A percentile compares a stretch with the other conserved stretches of the same genome.
These are phyloP conservation scores for Penicillium sp. DNA, from an alignment of 2,329 filamentous ascomycete species.

Conservation along the genomic window DNA sequence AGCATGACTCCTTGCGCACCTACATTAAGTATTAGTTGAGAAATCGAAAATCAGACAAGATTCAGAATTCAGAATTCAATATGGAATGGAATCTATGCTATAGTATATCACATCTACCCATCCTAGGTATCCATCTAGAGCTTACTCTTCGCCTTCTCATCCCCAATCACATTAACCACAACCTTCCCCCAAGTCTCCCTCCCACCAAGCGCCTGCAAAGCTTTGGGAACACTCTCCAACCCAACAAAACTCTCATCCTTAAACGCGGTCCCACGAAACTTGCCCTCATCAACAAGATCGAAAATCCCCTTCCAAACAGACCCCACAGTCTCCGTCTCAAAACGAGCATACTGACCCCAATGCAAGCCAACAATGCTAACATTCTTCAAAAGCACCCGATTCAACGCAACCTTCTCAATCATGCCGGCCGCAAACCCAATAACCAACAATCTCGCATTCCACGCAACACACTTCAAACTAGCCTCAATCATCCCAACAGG, in stretches of 20 bases:
- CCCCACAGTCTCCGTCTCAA: conserved; percentile 71
- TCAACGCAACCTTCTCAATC: conserved; percentile 92
- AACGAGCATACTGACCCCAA: conserved; percentile 82
- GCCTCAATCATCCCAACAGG: conserved; percentile 88
- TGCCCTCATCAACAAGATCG: conserved; percentile 74
- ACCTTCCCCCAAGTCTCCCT: conserved; percentile 96
- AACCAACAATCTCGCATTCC: conserved; percentile 86
- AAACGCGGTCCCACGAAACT: conserved; percentile 82
- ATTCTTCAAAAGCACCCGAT: conserved; percentile 91
- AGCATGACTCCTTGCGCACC: conserved; percentile 54
- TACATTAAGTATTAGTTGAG: conserved; percentile 31
- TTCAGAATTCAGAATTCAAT: no score
- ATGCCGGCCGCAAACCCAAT: conserved; percentile 85
- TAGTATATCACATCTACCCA: not conserved
- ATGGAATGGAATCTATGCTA: not conserved
- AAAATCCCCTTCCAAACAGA: conserved; percentile 84
- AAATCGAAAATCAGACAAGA: no score
- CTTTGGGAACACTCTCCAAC: conserved; percentile 75
- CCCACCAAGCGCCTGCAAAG: conserved; percentile 75
- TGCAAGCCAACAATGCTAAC: conserved; percentile 87
- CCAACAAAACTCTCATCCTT: conserved; percentile 81
- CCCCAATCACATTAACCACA: conserved; percentile 80
- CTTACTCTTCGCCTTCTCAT: conserved; percentile 61
- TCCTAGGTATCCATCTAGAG: conserved; percentile 29
- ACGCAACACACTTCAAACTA: conserved; percentile 88